Conservation (phyloP, 2,329 filamentous ascomycete genomes). For the Aspergillus pseudoterreus region DNA sequence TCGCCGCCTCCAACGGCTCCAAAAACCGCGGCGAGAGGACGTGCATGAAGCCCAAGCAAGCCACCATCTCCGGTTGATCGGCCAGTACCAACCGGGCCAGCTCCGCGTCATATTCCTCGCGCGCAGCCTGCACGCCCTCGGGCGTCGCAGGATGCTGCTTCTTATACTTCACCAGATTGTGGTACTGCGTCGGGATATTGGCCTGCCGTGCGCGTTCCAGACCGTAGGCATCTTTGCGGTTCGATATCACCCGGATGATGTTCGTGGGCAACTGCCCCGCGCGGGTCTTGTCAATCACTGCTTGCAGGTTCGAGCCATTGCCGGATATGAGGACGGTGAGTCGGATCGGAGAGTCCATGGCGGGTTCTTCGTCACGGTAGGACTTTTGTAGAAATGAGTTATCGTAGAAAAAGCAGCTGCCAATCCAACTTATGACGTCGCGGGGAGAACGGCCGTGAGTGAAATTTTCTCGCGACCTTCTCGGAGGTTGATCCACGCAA, state of each 20-base stretch:
- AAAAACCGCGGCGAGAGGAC: constrained; percentile 70
- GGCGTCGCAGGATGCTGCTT: constrained; percentile 60
- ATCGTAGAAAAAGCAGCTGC: not conserved
- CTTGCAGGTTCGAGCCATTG: constrained; percentile 75
- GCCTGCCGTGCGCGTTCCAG: constrained; percentile 58
- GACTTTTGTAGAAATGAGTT: not conserved
- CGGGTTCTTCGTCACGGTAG: not conserved
- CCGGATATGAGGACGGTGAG: constrained; percentile 69
- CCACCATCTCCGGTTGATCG: constrained; percentile 67
- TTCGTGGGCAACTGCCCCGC: constrained; percentile 47
- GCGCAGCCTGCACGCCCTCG: constrained; percentile 50
- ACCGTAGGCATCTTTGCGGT: constrained; percentile 62
- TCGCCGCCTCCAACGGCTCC: constrained; percentile 59
- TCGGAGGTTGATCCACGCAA: not conserved
- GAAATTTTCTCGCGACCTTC: not conserved
- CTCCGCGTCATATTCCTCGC: constrained; percentile 70
- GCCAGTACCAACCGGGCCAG: constrained; percentile 65
- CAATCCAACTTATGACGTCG: not conserved
- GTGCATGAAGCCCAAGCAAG: constrained; percentile 86
- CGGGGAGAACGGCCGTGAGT: not conserved
- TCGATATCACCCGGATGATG: constrained; percentile 63
- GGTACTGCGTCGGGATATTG: constrained; percentile 70
- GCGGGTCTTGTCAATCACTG: constrained; percentile 62
- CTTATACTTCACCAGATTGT: constrained; percentile 75
- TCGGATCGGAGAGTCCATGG: constrained; percentile 39